These are phyloP conservation scores for Chaetomium cochliodes DNA, from an alignment of 495 filamentous ascomycete species.

Conservation along the genomic window DNA sequence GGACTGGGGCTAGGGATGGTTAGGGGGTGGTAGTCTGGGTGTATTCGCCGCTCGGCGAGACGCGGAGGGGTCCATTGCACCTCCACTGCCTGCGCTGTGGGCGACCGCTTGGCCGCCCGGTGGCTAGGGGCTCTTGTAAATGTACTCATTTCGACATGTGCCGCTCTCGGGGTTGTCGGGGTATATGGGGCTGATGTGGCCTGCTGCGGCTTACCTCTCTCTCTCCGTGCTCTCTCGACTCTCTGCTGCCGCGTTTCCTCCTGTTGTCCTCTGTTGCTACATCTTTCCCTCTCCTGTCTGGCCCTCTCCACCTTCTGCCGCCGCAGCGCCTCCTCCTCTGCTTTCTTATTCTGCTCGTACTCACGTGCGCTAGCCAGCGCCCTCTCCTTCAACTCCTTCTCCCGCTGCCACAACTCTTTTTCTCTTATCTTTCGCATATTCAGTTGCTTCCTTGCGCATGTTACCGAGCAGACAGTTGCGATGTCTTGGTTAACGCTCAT, in stretches of 20 bases:
- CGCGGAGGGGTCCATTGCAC: not conserved
- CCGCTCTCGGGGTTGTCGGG: not conserved
- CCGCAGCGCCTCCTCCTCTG: not conserved
- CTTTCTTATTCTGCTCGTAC: not conserved
- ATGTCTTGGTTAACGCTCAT: not conserved
- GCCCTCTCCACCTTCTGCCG: not conserved
- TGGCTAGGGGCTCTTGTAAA: not conserved
- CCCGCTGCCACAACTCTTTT: not conserved
- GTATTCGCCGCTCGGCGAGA: not conserved
- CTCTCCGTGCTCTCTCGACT: not conserved
- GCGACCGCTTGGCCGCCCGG: not conserved
- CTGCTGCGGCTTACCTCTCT: conserved; percentile 5
- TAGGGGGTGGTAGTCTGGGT: not conserved
- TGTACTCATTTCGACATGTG: too few relatives aligned
- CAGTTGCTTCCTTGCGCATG: not conserved
- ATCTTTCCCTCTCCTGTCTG: not conserved
- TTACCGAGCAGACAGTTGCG: not conserved
- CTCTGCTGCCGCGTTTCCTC: not conserved
- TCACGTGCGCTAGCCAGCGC: not conserved
- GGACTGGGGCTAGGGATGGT: not conserved
- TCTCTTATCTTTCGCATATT: not conserved
- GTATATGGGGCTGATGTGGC: not conserved
- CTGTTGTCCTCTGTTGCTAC: not conserved
- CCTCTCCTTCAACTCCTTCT: not conserved
- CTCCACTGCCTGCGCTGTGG: not conserved